Evolutionary conservation across 208 protist species (phyloP).

Genomic region (Blechomonas ayalai): DNA sequence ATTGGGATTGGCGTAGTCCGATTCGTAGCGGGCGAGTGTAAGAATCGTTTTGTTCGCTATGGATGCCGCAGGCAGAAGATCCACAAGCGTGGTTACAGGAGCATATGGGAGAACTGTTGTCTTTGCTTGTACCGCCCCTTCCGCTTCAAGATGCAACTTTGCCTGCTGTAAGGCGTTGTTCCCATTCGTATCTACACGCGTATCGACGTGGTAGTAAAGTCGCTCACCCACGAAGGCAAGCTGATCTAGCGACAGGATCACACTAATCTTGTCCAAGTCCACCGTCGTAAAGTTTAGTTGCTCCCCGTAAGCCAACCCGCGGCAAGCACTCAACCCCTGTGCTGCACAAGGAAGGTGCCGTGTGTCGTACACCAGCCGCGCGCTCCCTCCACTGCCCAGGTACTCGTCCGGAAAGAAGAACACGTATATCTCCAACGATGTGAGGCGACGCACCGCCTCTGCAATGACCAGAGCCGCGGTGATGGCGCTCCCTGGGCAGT

Average conservation of each 20-base stretch:
- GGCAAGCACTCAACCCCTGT: slow-evolving; percentile 7
- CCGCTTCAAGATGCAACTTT: too few species aligned
- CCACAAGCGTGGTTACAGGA: slow-evolving; percentile 13
- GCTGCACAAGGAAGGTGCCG: slow-evolving; percentile 2
- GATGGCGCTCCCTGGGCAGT: slow-evolving; percentile 18
- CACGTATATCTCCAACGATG: slow-evolving; percentile 7
- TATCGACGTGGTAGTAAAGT: slow-evolving; percentile 32
- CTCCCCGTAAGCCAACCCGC: slow-evolving; percentile 12
- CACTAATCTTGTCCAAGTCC: slow-evolving; percentile 14
- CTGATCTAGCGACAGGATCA: slow-evolving; percentile 29
- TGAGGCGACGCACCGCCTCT: slow-evolving; percentile 9
- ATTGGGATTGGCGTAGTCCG: slow-evolving; percentile 8
- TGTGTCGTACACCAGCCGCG: slow-evolving; percentile 19
- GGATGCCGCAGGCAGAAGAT: background rate
- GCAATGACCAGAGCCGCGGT: slow-evolving; percentile 12
- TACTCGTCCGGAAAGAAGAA: slow-evolving; percentile 31
- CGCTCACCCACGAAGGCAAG: slow-evolving; percentile 5
- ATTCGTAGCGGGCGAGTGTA: slow-evolving; percentile 19
- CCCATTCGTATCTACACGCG: slow-evolving; percentile 7
- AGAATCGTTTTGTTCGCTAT: slow-evolving; percentile 6
- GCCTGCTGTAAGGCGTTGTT: background rate
- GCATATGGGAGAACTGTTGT: slow-evolving; percentile 15
- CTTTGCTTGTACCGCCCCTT: slow-evolving; percentile 4
- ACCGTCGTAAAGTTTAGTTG: slow-evolving; percentile 34
- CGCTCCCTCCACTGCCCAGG: slow-evolving; percentile 16